These are phyloP conservation scores for Botryotinia calthae DNA, from an alignment of 2,329 filamentous ascomycete species.

Conservation along the genomic window DNA sequence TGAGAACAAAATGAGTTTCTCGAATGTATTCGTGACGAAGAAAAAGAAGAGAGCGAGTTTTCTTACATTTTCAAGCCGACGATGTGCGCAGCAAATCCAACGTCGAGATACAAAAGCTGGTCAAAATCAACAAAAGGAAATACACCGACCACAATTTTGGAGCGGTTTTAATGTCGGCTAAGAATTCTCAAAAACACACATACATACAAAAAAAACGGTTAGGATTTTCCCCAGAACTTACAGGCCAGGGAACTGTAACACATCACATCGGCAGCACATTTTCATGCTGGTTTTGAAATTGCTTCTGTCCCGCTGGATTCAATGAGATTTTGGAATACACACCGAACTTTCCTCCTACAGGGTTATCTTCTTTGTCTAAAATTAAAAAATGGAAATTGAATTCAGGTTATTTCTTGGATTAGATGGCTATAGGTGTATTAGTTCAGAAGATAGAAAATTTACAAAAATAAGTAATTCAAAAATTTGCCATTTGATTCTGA, in stretches of 20 bases:
- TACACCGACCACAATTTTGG: neutral
- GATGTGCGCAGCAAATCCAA: neutral
- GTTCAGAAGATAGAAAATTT: neutral
- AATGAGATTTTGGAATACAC: neutral
- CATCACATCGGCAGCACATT: neutral
- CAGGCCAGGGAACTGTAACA: neutral
- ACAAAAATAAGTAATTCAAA: neutral
- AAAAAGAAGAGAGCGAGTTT: neutral
- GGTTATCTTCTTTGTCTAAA: neutral
- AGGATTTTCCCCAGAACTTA: neutral
- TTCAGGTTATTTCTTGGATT: neutral
- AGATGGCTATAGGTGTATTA: neutral
- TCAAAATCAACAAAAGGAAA: neutral
- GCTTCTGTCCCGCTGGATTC: neutral
- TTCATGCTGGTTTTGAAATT: neutral
- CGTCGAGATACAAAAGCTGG: neutral
- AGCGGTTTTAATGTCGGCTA: neutral
- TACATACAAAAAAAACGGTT: neutral
- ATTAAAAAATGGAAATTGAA: neutral
- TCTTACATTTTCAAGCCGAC: neutral
- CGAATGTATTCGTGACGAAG: neutral
- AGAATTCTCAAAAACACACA: neutral
- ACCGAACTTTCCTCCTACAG: neutral
- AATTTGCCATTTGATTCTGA: neutral
- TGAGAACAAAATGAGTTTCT: neutral